Base-by-base conservation (phyloP, 371 early-diverging fungal genomes). In the Syncephalis fuscata region DNA sequence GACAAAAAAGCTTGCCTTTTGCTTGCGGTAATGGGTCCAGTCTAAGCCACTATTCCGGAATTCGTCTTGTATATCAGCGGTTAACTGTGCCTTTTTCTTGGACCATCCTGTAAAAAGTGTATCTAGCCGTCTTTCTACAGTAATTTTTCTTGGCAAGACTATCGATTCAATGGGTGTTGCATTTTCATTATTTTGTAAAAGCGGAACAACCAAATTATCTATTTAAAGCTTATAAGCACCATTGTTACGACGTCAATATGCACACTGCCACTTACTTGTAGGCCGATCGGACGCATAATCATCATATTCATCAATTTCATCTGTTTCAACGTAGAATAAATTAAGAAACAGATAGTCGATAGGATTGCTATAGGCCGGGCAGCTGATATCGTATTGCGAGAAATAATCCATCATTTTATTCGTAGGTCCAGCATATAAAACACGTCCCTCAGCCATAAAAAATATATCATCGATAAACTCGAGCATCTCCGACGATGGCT, bases 301-400 rank as follows among this genome's bases (percentile, higher is more conserved):
- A 4, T 41, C 21, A 5, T 41, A 8, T 19, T 21, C 41, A 3
- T 41, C 21, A 15, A 21, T 41, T 4, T 8, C 21, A 41, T 41
- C 41, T 8, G 41, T 8, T 4, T 41, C 41, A 4, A n/a, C 8
- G 19, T 41, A 21, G 41, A 41, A 41, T 19, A 41, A 15, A 5
- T 41, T 41, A 5, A 41, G 16, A 21, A 79, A 64, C 36, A 78
- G 65, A 55, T 61, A 70, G 51, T 85, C 85, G 3, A 80, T 79
- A 3, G 84, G 82, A 58, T 85, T 86, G 16, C 72, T 65, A 50
- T 74, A 71, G 25, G 55, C 48, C 17, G 78, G 80, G 50, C 73
- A 70, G 19, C 58, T 62, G 56, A 64, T 58, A 1, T 74, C 80
- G 15, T 69, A 49, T 1, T 41, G 40, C 19, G 57, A 48, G 41